Percentiles rank a stretch among this genome's conserved stretches.
Conservation (phyloP, 345 rosid genomes). For the Arabidopsis suecica region DNA sequence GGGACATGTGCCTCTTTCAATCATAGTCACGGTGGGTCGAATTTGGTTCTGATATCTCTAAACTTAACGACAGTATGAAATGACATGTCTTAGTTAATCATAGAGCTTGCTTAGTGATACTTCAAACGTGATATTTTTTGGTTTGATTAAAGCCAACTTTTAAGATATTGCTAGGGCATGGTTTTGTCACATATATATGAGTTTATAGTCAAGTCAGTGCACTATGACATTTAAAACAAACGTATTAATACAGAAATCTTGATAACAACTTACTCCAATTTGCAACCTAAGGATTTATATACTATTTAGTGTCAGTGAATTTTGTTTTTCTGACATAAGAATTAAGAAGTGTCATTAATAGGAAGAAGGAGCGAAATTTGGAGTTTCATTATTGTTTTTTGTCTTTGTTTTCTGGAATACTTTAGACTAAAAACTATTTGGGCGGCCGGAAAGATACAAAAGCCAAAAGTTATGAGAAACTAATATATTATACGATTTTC, state of each 20-base stretch:
- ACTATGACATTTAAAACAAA: background rate
- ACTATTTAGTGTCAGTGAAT: background rate
- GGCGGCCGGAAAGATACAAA: slow-evolving; percentile 38
- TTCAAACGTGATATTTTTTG: slow-evolving; percentile 4
- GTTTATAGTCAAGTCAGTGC: background rate
- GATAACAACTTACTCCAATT: background rate
- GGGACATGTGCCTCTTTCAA: slow-evolving; percentile 40
- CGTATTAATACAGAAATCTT: background rate
- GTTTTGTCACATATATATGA: background rate
- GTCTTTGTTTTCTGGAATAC: slow-evolving; percentile 16
- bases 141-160: slow-evolving; percentile 5
- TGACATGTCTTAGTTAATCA: slow-evolving; percentile 19
- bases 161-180: slow-evolving; percentile 9
- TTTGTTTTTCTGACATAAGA: too few species aligned
- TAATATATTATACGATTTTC: slow-evolving; percentile 20
- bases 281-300: background rate
- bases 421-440: slow-evolving; percentile 34
- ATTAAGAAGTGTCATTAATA: background rate
- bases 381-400: slow-evolving; percentile 4
- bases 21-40: slow-evolving; percentile 39
- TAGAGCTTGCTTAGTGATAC: slow-evolving; percentile 9
- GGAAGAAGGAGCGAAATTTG: background rate
- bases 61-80: slow-evolving; percentile 13
- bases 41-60: slow-evolving; percentile 13
- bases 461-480: slow-evolving; percentile 26